phyloP scores from a whole-genome alignment of 163 green algal species.

The Scenedesmus sp. region DNA sequence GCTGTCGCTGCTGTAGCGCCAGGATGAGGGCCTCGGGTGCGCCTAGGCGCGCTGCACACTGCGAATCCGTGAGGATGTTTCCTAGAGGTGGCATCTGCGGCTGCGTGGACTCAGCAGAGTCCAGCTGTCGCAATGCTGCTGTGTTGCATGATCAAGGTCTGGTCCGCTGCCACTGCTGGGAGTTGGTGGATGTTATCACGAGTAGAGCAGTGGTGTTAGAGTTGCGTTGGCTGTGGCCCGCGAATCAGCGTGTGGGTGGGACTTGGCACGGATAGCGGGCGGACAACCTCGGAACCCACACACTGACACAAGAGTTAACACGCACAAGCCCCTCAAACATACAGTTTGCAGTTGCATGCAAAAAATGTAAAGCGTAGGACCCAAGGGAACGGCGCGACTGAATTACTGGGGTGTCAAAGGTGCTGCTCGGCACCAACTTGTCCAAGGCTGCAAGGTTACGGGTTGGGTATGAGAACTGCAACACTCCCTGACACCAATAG shows the following conservation, averaged over 20 bases:
- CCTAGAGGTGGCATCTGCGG: not conserved
- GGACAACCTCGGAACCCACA: too few species aligned
- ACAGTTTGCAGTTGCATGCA: not conserved
- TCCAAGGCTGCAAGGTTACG: not conserved
- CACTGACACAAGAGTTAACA: too few species aligned
- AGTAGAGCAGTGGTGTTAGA: too few species aligned
- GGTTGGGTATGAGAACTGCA: too few species aligned
- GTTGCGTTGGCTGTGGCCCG: not conserved
- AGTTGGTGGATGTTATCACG: too few species aligned
- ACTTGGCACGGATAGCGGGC: not conserved
- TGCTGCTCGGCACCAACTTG: not conserved
- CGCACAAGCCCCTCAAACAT: not conserved
- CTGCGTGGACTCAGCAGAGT: not conserved
- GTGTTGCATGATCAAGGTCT: too few species aligned
- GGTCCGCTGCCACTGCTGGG: too few species aligned
- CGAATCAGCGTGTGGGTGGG: not conserved
- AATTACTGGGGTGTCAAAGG: too few species aligned
- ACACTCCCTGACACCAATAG: not conserved
- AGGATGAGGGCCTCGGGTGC: not conserved
- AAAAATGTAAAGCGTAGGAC: not conserved
- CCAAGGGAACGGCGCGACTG: too few species aligned
- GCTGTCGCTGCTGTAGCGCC: conserved; percentile 13
- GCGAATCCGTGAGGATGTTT: not conserved
- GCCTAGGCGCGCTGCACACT: not conserved
- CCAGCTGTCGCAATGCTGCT: not conserved